Evolutionary conservation across 176 grass and related monocot genomes (phyloP).

Genomic region (Saccharum officinarum): DNA sequence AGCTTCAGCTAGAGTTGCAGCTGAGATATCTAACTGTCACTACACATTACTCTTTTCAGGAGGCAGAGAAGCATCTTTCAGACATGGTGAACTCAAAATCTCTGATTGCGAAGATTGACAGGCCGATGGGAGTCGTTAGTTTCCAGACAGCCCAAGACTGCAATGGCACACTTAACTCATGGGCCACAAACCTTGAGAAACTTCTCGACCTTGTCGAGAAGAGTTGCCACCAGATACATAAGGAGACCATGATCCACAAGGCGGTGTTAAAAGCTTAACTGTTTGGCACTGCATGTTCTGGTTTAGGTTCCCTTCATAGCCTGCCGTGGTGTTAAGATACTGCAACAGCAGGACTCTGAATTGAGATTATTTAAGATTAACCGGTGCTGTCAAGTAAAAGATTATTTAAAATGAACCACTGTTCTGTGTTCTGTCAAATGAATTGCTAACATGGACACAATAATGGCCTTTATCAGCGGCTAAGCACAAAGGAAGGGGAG

Average conservation of each 20-base stretch:
- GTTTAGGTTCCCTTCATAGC: background rate
- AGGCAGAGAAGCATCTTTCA: conserved; percentile 87
- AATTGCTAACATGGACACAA: no score
- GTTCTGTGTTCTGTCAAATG: background rate
- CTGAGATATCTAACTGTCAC: background rate
- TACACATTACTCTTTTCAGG: conserved; percentile 44
- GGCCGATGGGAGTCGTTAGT: conserved; percentile 71
- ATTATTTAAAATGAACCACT: no score
- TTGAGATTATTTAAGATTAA: background rate
- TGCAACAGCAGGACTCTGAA: no score
- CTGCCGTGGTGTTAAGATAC: no score
- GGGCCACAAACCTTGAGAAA: conserved; percentile 86
- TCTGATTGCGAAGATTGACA: conserved; percentile 85
- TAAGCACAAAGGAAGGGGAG: no score
- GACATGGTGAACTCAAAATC: conserved; percentile 94
- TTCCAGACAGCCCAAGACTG: conserved; percentile 77
- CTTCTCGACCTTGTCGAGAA: conserved; percentile 94
- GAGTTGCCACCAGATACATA: conserved; percentile 96
- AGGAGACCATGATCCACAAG: conserved; percentile 98
- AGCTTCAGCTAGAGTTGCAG: background rate
- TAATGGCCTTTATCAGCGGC: no score
- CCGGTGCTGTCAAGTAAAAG: no score
- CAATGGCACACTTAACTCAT: conserved; percentile 73
- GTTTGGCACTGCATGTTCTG: background rate
- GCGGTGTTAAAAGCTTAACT: conserved; percentile 68